Evolutionary conservation across 257 asterid species (phyloP).

Genomic region (Solanum appendiculatum): DNA sequence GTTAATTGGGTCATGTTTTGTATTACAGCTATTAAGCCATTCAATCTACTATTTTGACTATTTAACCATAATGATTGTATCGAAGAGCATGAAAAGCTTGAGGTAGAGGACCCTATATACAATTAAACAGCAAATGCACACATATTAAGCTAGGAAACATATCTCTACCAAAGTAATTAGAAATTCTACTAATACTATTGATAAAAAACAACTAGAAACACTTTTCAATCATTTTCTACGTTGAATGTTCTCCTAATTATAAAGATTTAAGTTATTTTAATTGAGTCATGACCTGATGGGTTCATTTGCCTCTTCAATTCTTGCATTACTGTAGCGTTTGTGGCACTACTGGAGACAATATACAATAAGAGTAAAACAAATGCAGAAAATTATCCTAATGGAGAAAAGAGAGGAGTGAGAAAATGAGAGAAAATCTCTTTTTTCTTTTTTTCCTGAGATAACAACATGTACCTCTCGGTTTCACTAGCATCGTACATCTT

Average conservation of each 20-base stretch:
- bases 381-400: too few species aligned
- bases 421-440: too few species aligned
- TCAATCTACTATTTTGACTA: not conserved
- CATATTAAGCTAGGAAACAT: conserved; percentile 26
- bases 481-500: too few species aligned
- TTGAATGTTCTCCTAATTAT: too few species aligned
- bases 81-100: conserved; percentile 14
- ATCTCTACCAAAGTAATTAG: conserved; percentile 22
- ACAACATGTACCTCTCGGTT: too few species aligned
- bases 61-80: not conserved
- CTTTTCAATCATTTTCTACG: too few species aligned
- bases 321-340: conserved; percentile 20
- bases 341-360: not conserved
- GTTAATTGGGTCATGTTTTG: not conserved
- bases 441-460: too few species aligned
- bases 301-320: conserved; percentile 10
- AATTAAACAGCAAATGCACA: conserved; percentile 37
- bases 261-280: too few species aligned
- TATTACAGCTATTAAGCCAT: not conserved
- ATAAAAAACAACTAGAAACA: too few species aligned
- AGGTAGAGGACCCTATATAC: conserved; percentile 51
- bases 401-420: too few species aligned
- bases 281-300: too few species aligned
- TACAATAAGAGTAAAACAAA: too few species aligned
- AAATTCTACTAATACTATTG: conserved; percentile 40